Percentiles rank a stretch among this genome's conserved stretches.
These are phyloP conservation scores for Boletus patriciae DNA, from an alignment of 768 basidiomycete genomes.

Conservation along the genomic window DNA sequence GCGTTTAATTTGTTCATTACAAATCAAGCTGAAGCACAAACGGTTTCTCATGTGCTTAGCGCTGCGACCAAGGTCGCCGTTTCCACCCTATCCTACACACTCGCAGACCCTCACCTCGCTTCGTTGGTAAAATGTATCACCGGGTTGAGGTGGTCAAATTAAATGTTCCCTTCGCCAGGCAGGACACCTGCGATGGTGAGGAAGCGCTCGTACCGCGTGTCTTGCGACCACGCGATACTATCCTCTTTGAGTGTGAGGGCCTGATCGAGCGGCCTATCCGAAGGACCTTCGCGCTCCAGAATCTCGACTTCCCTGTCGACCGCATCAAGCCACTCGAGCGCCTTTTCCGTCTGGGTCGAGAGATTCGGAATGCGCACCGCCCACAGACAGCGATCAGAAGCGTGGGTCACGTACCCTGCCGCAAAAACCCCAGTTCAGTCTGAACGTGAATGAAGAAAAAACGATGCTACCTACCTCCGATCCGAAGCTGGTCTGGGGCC, in stretches of 20 bases:
- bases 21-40: background rate
- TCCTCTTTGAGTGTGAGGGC: conserved; percentile 53
- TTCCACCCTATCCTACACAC: background rate
- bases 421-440: background rate
- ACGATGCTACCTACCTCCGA: conserved; percentile 43
- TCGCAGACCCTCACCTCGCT: too few relatives aligned
- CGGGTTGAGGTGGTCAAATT: background rate
- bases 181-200: conserved; percentile 41
- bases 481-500: conserved; percentile 59
- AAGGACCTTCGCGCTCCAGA: conserved; percentile 37
- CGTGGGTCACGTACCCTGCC: conserved; percentile 71
- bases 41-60: background rate
- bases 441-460: background rate
- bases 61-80: background rate
- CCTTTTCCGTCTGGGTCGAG: conserved; percentile 46
- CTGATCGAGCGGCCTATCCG: conserved; percentile 33
- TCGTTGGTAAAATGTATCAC: background rate
- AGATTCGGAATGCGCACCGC: conserved; percentile 54
- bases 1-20: background rate
- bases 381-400: conserved; percentile 64
- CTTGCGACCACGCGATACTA: conserved; percentile 53
- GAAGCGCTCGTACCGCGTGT: conserved; percentile 48
- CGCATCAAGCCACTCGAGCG: conserved; percentile 55
- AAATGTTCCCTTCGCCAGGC: conserved; percentile 18
- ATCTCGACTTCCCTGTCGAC: conserved; percentile 46